Base-by-base conservation (phyloP, 1,284 basidiomycete species). In the Amylostereum areolatum region DNA sequence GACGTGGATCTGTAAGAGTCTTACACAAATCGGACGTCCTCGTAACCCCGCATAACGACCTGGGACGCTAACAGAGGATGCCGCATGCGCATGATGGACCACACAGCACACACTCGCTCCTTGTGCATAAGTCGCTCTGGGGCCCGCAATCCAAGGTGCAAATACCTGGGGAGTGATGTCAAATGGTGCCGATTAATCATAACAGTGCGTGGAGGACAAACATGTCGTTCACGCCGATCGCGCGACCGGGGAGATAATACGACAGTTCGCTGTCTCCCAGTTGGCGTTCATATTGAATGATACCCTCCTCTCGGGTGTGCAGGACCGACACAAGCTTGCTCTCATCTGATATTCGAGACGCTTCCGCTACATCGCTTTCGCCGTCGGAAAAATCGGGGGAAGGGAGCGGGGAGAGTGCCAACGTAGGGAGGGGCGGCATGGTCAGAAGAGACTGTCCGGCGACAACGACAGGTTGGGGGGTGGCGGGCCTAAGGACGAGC, bases 141-240 rank as follows among this genome's bases (percentile, higher is more conserved):
- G 2, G 83, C 78, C 43, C 59, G 65, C 62, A 87, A 80, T 2
- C 80, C 81, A 43, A 91, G 69, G 62, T 89, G 86, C 29, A 87
- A 64, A 59, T 83, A 85, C 82, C 82, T 84, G 51, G 27, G 47
- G n/a, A 39, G 29, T 35, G 36, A 45, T n/a, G n/a, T 30, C 9
- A 46, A 46, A 33, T 35, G 49, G 37, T 34, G 41, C 43, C 47
- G 53, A 42, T 18, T 12, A 41, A 34, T 27, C 37, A 40, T 25
- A 50, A 37, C 37, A 45, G 24, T 25, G 27, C 28, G 41, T 37
- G 29, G n/a, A 35, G 31, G 35, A 61, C 75, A 51, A 59, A 89
- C 89, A 91, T 90, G 63, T 92, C 89, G 58, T 91, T 91, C 28
- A 90, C 88, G 10, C 89, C 89, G 51, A 71, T 77, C 44, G 78